These are phyloP conservation scores for Pseudozyma flocculosa DNA, from an alignment of 1,284 basidiomycete species.

Conservation along the genomic window DNA sequence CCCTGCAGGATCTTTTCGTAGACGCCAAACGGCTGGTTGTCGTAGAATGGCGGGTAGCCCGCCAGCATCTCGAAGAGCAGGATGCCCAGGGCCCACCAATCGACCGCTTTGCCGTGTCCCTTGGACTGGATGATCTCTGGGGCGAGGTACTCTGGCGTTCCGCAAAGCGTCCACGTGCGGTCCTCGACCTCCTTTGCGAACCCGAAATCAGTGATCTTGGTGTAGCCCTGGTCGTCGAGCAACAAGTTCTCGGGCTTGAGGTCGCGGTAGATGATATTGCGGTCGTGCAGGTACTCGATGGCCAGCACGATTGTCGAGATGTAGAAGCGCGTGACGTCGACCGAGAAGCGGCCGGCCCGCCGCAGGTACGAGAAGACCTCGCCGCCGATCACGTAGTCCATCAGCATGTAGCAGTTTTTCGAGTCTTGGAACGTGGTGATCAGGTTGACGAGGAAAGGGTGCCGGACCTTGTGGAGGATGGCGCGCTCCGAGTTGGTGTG, in stretches of 20 bases:
- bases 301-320: slow-evolving; percentile 63
- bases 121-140: slow-evolving; percentile 55
- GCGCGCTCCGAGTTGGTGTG: slow-evolving; percentile 64
- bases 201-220: slow-evolving; percentile 55
- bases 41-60: slow-evolving; percentile 56
- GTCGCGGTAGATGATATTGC: slow-evolving; percentile 53
- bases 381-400: slow-evolving; percentile 63
- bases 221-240: slow-evolving; percentile 39
- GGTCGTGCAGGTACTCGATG: slow-evolving; percentile 50
- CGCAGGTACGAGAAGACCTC: slow-evolving; percentile 63
- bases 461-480: slow-evolving; percentile 57
- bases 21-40: slow-evolving; percentile 38
- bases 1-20: slow-evolving; percentile 60
- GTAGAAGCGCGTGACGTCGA: slow-evolving; percentile 64
- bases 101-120: slow-evolving; percentile 50
- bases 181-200: slow-evolving; percentile 50
- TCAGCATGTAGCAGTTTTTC: slow-evolving; percentile 64
- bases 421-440: slow-evolving; percentile 58
- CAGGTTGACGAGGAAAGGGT: slow-evolving; percentile 55
- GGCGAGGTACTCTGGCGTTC: slow-evolving; percentile 54
- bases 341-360: slow-evolving; percentile 59
- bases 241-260: slow-evolving; percentile 56
- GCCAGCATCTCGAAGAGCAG: slow-evolving; percentile 53
- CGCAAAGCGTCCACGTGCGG: slow-evolving; percentile 52
- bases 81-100: slow-evolving; percentile 56